phyloP scores from a whole-genome alignment of 768 basidiomycete species.

The Leucosporidium yakuticum region DNA sequence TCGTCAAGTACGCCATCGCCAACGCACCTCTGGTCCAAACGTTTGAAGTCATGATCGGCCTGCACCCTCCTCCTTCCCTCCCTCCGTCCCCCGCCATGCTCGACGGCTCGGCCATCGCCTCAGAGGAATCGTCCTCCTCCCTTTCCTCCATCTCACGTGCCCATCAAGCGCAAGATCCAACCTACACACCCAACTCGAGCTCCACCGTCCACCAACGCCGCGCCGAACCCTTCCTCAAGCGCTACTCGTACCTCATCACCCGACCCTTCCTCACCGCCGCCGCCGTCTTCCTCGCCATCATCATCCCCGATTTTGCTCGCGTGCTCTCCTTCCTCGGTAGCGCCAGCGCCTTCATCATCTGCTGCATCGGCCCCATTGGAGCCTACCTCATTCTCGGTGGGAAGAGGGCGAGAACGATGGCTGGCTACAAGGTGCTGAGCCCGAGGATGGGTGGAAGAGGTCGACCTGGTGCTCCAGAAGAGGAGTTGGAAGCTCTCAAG shows the following conservation, averaged over 20 bases:
- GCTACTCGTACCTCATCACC: background rate
- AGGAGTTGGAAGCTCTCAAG: conserved; percentile 8
- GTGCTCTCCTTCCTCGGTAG: conserved; percentile 66
- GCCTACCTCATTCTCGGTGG: conserved; percentile 61
- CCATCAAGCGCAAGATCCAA: background rate
- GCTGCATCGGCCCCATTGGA: conserved; percentile 67
- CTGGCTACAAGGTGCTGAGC: background rate
- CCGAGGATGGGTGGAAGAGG: background rate
- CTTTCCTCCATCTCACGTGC: background rate
- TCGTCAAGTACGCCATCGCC: conserved; percentile 77
- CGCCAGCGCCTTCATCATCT: conserved; percentile 71
- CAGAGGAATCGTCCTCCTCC: conserved; percentile 7
- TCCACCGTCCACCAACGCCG: background rate
- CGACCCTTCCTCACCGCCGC: conserved; percentile 3
- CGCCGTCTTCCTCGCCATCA: conserved; percentile 16
- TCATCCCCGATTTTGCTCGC: conserved; percentile 33
- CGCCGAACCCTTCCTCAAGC: conserved; percentile 5
- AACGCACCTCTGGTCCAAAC: conserved; percentile 67
- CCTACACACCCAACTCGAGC: background rate
- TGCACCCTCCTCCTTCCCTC: background rate
- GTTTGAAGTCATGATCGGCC: conserved; percentile 63
- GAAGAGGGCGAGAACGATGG: background rate
- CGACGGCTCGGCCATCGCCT: conserved; percentile 8
- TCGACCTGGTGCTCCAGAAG: background rate
- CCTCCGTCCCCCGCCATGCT: background rate